These are phyloP conservation scores for Paecilomyces niveus DNA, from an alignment of 2,329 filamentous ascomycete genomes.

Conservation along the genomic window DNA sequence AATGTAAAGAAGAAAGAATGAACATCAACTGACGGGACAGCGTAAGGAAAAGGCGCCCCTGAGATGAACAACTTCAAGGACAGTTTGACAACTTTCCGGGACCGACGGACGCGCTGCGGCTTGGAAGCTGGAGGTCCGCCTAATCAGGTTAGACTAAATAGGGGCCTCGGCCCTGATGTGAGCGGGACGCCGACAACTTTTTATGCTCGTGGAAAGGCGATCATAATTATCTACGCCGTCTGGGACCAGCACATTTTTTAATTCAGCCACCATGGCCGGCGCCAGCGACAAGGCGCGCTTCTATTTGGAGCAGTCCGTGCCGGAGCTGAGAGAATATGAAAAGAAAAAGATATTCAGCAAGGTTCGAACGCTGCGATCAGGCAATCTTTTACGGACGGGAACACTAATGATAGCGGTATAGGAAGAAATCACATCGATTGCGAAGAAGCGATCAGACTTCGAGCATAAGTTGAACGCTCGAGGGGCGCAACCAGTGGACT, in stretches of 20 bases:
- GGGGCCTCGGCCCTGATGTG: not conserved
- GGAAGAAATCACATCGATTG: conserved; percentile 85
- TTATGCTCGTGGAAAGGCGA: conserved; percentile 11
- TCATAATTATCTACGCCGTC: not conserved
- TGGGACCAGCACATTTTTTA: conserved; percentile 3
- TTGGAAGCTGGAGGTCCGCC: conserved; percentile 8
- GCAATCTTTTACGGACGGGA: not conserved
- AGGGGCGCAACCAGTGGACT: conserved; percentile 69
- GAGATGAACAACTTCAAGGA: not conserved
- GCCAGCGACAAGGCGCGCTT: conserved; percentile 92
- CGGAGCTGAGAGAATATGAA: conserved; percentile 87
- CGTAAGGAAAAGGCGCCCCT: not conserved
- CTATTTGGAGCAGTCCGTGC: conserved; percentile 85
- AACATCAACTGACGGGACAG: conserved; percentile 2
- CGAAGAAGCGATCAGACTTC: conserved; percentile 84
- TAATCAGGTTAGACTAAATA: conserved; percentile 9
- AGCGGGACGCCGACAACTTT: conserved; percentile 27
- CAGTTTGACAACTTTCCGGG: not conserved
- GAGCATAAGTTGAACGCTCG: conserved; percentile 85
- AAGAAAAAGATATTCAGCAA: conserved; percentile 84
- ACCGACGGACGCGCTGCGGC: conserved; percentile 7
- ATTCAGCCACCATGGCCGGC: conserved; percentile 57
- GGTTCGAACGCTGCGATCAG: conserved; percentile 37
- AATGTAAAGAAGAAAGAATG: conserved; percentile 9
- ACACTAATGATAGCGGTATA: conserved; percentile 30